Evolutionary conservation across 176 grass and related monocot species (phyloP).

Genomic region (Poa pratensis): DNA sequence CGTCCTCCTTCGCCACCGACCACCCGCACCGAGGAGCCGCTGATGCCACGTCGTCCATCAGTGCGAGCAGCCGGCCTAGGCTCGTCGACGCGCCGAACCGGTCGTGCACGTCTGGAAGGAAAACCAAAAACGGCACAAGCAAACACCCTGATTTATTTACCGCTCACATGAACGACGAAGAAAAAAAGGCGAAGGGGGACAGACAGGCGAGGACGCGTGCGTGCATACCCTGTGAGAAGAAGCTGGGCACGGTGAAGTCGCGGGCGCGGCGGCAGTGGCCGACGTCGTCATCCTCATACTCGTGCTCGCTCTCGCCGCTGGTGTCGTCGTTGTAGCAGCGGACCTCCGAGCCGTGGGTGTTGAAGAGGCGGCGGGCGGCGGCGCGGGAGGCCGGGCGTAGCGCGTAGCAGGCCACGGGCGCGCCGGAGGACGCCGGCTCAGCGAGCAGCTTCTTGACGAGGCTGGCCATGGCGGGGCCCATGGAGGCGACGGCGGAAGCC

Average conservation of each 20-base stretch:
- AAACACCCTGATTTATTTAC: background rate
- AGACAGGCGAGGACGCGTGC: background rate
- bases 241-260: background rate
- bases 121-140: background rate
- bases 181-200: no score
- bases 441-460: background rate
- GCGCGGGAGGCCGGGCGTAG: background rate
- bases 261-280: background rate
- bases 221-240: constrained; percentile 31
- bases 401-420: background rate
- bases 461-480: constrained; percentile 16
- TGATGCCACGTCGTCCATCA: constrained; percentile 44
- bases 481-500: constrained; percentile 48
- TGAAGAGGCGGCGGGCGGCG: constrained; percentile 42
- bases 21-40: constrained; percentile 15
- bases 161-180: background rate
- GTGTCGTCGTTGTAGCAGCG: constrained; percentile 5
- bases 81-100: constrained; percentile 44
- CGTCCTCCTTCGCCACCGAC: constrained; percentile 58
- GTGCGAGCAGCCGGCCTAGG: constrained; percentile 38
- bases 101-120: constrained; percentile 37
- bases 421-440: background rate
- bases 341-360: constrained; percentile 31
- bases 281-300: background rate
- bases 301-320: background rate